Evolutionary conservation across 202 grass and related monocot genomes (phyloP).

Genomic region (Sporobolus alterniflorus): DNA sequence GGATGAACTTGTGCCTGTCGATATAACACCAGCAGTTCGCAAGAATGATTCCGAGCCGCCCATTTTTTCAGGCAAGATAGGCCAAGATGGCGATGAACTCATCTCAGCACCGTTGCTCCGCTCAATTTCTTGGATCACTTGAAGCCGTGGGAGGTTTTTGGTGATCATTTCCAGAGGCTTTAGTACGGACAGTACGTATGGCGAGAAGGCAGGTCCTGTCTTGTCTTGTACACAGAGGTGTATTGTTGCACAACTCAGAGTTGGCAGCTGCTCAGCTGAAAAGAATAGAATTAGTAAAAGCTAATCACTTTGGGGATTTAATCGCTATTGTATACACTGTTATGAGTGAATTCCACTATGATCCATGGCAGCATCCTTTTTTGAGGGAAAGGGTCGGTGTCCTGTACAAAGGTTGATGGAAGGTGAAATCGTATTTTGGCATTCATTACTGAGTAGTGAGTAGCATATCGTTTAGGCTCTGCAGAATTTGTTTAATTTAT

Average conservation of each 20-base stretch:
- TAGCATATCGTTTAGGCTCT: not conserved
- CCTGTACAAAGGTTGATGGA: too few relatives aligned
- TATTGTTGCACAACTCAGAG: not conserved
- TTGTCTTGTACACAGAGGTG: not conserved
- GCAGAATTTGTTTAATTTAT: too few relatives aligned
- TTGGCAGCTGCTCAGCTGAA: not conserved
- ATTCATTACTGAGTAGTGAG: not conserved
- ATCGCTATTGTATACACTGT: too few relatives aligned
- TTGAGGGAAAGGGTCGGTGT: too few relatives aligned
- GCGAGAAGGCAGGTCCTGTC: not conserved
- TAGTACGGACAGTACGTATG: not conserved
- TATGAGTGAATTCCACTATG: too few relatives aligned
- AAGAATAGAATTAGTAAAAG: not conserved
- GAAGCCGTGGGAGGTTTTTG: not conserved
- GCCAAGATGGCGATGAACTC: slow-evolving; percentile 46
- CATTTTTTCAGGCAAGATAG: slow-evolving; percentile 42
- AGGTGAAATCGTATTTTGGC: too few relatives aligned
- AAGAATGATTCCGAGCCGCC: not conserved
- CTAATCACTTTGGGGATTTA: too few relatives aligned
- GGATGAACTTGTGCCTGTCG: not conserved
- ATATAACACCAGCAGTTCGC: not conserved
- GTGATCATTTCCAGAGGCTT: not conserved
- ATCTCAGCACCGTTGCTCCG: not conserved
- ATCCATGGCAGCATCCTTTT: too few relatives aligned
- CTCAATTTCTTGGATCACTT: not conserved